These are phyloP conservation scores for Trametes polyzona DNA, from an alignment of 1,284 basidiomycete species.

Conservation along the genomic window DNA sequence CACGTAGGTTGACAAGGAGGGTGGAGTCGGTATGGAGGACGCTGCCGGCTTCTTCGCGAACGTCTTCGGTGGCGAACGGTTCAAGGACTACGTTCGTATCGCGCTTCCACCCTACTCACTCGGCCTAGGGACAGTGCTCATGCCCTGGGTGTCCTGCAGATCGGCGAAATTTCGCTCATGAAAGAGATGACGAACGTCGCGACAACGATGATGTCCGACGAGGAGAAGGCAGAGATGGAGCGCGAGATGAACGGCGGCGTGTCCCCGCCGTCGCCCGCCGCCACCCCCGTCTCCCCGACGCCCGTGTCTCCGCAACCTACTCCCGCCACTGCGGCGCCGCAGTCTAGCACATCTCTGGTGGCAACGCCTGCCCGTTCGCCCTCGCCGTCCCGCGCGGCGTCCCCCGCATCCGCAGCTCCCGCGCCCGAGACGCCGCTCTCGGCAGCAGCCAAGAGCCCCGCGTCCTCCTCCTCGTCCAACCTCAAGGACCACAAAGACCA, in stretches of 20 bases:
- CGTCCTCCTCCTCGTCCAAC: conserved; percentile 26
- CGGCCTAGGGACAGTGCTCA: not conserved
- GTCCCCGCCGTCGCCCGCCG: conserved; percentile 22
- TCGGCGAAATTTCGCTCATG: conserved; percentile 92
- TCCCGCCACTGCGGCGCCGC: conserved; percentile 17
- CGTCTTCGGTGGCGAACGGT: conserved; percentile 90
- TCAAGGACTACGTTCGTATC: conserved; percentile 78
- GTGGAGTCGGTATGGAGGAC: conserved; percentile 75
- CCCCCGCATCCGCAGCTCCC: conserved; percentile 14
- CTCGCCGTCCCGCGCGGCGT: conserved; percentile 19
- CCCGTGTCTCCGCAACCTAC: conserved; percentile 7
- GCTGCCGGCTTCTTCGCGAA: conserved; percentile 91
- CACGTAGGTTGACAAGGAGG: conserved; percentile 71
- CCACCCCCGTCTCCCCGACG: conserved; percentile 18
- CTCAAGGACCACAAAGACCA: conserved; percentile 20
- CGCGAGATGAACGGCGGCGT: conserved; percentile 57
- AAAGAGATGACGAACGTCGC: conserved; percentile 86
- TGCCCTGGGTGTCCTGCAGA: conserved; percentile 63
- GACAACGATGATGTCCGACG: conserved; percentile 85
- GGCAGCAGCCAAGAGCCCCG: conserved; percentile 10
- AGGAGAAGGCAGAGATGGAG: conserved; percentile 90
- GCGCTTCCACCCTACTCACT: not conserved
- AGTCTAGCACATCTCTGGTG: conserved; percentile 8
- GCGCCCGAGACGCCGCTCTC: conserved; percentile 9
- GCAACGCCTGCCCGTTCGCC: conserved; percentile 16